Evolutionary conservation across 1,284 basidiomycete species (phyloP), one percentile per base, ranked within the genome.

Genomic region (Psilocybe mexicana): DNA sequence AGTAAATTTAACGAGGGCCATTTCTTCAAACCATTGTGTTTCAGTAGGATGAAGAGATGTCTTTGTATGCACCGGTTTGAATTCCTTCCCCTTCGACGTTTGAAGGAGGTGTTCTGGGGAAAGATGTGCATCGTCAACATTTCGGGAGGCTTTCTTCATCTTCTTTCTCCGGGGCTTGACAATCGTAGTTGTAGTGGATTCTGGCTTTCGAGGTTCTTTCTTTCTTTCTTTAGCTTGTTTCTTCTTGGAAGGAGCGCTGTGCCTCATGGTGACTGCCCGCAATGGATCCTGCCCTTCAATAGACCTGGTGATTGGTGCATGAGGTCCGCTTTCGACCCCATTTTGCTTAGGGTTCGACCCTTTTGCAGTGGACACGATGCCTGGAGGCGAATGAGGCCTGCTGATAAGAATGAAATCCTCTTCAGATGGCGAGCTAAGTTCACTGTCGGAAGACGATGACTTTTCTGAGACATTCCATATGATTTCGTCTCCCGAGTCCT

Each of bases 401-500:
- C 65, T 73, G 43, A 81, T 69, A 33, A 81, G 65, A 38, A 82
- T 75, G 64, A 76, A 80, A 54, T 81, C 79, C 52, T 76, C 74
- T 52, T 76, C 76, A n/a, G 70, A 73, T 14, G 63, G 62, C 14
- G 61, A 46, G 46, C 62, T 61, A 46, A 63, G 57, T 5, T 65
- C 63, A 14, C 63, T 66, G 7, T 66, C 64, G 23, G 71, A 70
- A 30, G 62, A 66, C 14, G 60, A 59, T 11, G 60, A 59, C 24
- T 47, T 43, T 45, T 62, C 65, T 50, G 79, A 75, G 45, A 79
- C 67, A 44, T 69, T 72, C 75, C 80, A 85, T 25, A 86, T 79
- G 54, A 87, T 82, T 65, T 86, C 82, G 59, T 86, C 83, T 60
- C 82, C 84, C 11, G 72, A 72, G 58, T 72, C 30, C 30, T 33